Base-by-base conservation (phyloP, 768 basidiomycete genomes). In the Boletus sp. region DNA sequence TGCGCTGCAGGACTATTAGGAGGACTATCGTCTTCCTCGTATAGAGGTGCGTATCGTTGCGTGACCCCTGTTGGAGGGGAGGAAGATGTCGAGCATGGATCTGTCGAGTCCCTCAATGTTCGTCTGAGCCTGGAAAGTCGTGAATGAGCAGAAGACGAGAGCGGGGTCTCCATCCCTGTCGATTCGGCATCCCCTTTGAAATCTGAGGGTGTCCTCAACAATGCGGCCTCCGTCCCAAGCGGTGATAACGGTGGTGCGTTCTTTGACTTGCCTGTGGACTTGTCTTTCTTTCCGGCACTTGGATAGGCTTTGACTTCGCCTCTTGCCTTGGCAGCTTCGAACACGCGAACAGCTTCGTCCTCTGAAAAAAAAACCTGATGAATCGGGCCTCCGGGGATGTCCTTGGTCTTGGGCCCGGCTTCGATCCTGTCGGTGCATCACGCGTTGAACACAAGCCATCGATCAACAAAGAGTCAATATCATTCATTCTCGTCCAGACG, bases 361-460 rank as follows among this genome's bases (percentile, higher is more conserved):
- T 75, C 60, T 4, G 76, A 70, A 3, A 54, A 9, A 58, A 79
- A 83, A 42, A 77, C 69, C 54, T 83, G 74, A 58, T 74, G 64
- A 7, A 77, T 56, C 3, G 78, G 65, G 33, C 74, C 75, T 32
- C 72, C 73, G 9, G 76, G 68, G 10, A 82, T 72, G 5, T 75
- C 70, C 49, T 60, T 74, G 11, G 79, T 76, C 49, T 77, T 70
- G 8, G 76, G 73, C 1, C 66, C 71, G 17, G 72, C 75, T 60
- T 80, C 75, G 10, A 75, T 62, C 83, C 82, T 83, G 60, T 64
- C 50, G 38, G 35, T 48, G 40, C 58, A 15, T 43, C 39, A 32
- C 35, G 34, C 50, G 44, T 46, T 48, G 25, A 23, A 46, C 25
- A 43, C 39, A 45, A 51, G 35, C 37, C 59, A 55, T 41, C 51